These are phyloP conservation scores for Scutellaria galericulata DNA, from an alignment of 257 asterid genomes.

Conservation along the genomic window DNA sequence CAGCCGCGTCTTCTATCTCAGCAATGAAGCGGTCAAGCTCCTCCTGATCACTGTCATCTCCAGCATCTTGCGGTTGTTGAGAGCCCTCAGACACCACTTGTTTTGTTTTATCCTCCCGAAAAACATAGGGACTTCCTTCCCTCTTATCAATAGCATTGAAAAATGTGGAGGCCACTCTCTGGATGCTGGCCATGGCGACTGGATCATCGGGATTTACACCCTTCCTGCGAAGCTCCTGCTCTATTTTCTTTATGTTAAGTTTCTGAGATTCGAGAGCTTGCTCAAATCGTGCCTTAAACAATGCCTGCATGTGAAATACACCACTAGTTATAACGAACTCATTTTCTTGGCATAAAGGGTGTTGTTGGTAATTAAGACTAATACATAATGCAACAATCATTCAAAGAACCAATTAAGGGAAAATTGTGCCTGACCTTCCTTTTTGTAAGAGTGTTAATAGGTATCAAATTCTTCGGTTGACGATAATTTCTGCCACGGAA, in stretches of 20 bases:
- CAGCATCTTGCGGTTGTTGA: conserved; percentile 54
- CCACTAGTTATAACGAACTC: conserved; percentile 14
- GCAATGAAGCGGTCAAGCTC: conserved; percentile 95
- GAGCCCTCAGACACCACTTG: conserved; percentile 40
- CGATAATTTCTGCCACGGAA: conserved; percentile 97
- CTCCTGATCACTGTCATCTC: conserved; percentile 93
- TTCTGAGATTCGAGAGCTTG: conserved; percentile 98
- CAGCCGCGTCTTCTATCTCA: conserved; percentile 96
- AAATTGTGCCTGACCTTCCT: conserved; percentile 65
- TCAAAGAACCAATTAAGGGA: conserved; percentile 28
- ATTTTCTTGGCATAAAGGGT: neutral
- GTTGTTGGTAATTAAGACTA: neutral
- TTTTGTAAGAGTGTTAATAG: conserved; percentile 90
- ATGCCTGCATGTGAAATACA: conserved; percentile 61
- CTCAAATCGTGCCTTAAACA: conserved; percentile 93
- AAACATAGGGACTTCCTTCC: conserved; percentile 90
- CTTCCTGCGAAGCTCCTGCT: conserved; percentile 86
- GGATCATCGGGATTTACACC: conserved; percentile 98
- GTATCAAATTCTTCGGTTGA: conserved; percentile 95
- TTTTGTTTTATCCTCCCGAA: conserved; percentile 61
- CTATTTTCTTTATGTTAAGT: conserved; percentile 86
- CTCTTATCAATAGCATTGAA: conserved; percentile 94
- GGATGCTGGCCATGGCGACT: conserved; percentile 98
- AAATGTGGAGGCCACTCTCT: conserved; percentile 95
- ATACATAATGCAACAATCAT: neutral